Evolutionary conservation across 805 yeast genomes (phyloP).

Genomic region (Grigorovia yakushimaensis): DNA sequence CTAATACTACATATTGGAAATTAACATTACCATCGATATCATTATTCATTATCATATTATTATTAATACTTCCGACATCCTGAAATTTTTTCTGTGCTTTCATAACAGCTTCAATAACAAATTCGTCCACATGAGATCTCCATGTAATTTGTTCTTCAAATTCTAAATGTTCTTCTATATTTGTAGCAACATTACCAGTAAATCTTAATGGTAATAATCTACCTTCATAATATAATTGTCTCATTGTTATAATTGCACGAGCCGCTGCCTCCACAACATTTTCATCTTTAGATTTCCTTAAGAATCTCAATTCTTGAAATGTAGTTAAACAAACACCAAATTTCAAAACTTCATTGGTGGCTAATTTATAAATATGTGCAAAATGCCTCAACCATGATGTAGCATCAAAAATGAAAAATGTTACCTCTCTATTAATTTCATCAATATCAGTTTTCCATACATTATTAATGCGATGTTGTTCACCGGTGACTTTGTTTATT

Average conservation of each 20-base stretch:
- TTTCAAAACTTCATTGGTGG: slow-evolving; percentile 48
- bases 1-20: slow-evolving; percentile 49
- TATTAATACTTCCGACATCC: neutral
- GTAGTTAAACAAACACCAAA: slow-evolving; percentile 64
- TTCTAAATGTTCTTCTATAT: slow-evolving; percentile 62
- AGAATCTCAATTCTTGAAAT: slow-evolving; percentile 65
- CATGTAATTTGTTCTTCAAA: slow-evolving; percentile 65
- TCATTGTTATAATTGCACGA: slow-evolving; percentile 61
- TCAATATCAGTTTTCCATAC: slow-evolving; percentile 1
- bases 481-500: slow-evolving; percentile 1
- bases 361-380: slow-evolving; percentile 63
- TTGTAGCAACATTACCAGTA: slow-evolving; percentile 59
- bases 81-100: slow-evolving; percentile 12
- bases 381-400: slow-evolving; percentile 76
- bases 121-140: slow-evolving; percentile 65
- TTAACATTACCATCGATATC: slow-evolving; percentile 19
- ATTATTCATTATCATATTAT: neutral
- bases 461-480: slow-evolving; percentile 1
- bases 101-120: slow-evolving; percentile 45
- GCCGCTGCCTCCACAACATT: slow-evolving; percentile 74
- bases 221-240: slow-evolving; percentile 52
- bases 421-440: slow-evolving; percentile 43
- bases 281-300: slow-evolving; percentile 61
- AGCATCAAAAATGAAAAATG: slow-evolving; percentile 61
- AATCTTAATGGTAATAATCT: slow-evolving; percentile 52